These are phyloP conservation scores for Inonotus obliquus DNA, from an alignment of 1,284 basidiomycete species.

Conservation along the genomic window DNA sequence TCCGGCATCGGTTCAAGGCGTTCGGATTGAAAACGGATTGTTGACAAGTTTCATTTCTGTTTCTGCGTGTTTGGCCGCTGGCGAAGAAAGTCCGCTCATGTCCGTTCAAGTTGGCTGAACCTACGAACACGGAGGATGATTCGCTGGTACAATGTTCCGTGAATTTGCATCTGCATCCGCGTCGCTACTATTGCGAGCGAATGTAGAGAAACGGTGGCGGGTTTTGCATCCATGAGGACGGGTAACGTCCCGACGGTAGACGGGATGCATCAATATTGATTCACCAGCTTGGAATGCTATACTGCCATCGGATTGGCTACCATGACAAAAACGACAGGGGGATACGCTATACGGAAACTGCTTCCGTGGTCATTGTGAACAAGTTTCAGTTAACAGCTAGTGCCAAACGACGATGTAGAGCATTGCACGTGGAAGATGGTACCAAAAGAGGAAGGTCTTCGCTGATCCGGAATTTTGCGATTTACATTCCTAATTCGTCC, in stretches of 20 bases:
- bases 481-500: too few relatives aligned
- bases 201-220: background rate
- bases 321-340: too few relatives aligned
- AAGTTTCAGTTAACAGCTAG: too few relatives aligned
- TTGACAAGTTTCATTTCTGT: background rate
- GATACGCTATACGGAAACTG: too few relatives aligned
- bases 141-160: background rate
- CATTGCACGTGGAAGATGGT: too few relatives aligned
- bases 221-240: conserved; percentile 3
- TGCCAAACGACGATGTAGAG: too few relatives aligned
- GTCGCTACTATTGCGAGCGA: background rate
- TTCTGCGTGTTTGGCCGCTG: background rate
- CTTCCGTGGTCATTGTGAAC: background rate
- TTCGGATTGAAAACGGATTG: background rate
- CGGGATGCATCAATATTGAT: too few relatives aligned
- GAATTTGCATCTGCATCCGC: background rate
- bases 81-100: background rate
- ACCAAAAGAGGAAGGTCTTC: too few relatives aligned
- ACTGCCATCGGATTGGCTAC: too few relatives aligned
- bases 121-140: background rate
- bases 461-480: too few relatives aligned
- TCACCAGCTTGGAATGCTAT: too few relatives aligned
- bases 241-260: too few relatives aligned
- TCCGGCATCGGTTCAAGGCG: background rate
- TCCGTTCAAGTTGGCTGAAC: conserved; percentile 4